Evolutionary conservation across 306 rosid species (phyloP).

Genomic region (Cucurbita argyrosperma): DNA sequence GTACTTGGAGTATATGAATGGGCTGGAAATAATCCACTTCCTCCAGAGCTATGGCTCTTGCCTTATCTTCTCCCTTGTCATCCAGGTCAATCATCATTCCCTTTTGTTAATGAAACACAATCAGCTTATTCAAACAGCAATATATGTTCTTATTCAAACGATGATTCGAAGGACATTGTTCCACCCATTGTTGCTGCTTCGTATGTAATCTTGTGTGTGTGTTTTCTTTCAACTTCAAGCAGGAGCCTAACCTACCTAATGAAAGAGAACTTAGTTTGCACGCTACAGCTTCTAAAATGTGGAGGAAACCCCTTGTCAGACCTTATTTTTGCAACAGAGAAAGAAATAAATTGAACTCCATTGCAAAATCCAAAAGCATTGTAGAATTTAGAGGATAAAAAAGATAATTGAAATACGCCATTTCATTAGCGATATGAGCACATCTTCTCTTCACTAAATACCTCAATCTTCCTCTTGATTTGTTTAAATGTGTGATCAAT

Average conservation of each 20-base stretch:
- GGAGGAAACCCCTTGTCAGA: neutral
- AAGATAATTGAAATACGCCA: neutral
- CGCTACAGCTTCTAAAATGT: neutral
- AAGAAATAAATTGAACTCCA: neutral
- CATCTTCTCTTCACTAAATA: neutral
- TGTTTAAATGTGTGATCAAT: neutral
- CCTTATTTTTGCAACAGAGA: neutral
- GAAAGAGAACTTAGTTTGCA: neutral
- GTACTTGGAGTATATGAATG: slow-evolving; percentile 24
- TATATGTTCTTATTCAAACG: neutral
- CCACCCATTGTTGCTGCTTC: neutral
- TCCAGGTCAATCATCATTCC: slow-evolving; percentile 11
- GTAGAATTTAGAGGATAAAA: neutral
- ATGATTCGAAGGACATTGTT: neutral
- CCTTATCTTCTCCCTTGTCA: slow-evolving; percentile 17
- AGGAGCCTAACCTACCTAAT: neutral
- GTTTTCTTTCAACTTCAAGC: neutral
- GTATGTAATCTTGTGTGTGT: neutral
- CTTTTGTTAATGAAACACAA: neutral
- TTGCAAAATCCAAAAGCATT: neutral
- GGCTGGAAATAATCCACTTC: slow-evolving; percentile 28
- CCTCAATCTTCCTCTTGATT: neutral
- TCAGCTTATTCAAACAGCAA: neutral
- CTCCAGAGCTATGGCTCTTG: slow-evolving; percentile 25
- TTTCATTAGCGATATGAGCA: neutral